phyloP scores from a whole-genome alignment of 1,284 basidiomycete genomes.

The Puccinia triticina region DNA sequence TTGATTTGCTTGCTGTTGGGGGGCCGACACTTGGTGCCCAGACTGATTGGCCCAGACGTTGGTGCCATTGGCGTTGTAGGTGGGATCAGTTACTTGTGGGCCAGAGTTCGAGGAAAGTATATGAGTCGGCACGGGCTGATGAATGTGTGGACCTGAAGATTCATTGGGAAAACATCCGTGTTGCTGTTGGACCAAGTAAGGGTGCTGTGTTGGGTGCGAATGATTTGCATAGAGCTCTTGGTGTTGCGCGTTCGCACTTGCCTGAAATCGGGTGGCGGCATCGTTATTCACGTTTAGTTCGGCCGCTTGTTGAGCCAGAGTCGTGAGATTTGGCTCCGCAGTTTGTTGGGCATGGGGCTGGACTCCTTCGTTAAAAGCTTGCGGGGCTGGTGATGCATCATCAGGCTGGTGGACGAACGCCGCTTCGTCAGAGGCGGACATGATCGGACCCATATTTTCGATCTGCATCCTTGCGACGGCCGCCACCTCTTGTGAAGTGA shows the following conservation, averaged over 20 bases:
- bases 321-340: neutral
- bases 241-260: neutral
- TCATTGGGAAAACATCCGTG: neutral
- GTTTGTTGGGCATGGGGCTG: neutral
- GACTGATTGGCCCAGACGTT: neutral
- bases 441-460: neutral
- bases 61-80: neutral
- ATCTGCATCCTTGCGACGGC: constrained; percentile 27
- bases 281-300: neutral
- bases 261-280: neutral
- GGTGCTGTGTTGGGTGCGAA: neutral
- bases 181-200: neutral
- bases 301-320: neutral
- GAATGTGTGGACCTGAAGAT: neutral
- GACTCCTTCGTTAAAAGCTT: neutral
- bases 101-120: neutral
- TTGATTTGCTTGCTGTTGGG: neutral
- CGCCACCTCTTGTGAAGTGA: constrained; percentile 9
- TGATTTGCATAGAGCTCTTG: neutral
- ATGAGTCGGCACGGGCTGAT: neutral
- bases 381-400: neutral
- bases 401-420: neutral
- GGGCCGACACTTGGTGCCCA: neutral
- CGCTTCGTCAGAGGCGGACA: constrained; percentile 14
- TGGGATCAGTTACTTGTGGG: neutral